A percentile compares a stretch with the other conserved stretches of the same genome.
Conservation (phyloP, 164 flowering plant species). For the Echeveria elegans region DNA sequence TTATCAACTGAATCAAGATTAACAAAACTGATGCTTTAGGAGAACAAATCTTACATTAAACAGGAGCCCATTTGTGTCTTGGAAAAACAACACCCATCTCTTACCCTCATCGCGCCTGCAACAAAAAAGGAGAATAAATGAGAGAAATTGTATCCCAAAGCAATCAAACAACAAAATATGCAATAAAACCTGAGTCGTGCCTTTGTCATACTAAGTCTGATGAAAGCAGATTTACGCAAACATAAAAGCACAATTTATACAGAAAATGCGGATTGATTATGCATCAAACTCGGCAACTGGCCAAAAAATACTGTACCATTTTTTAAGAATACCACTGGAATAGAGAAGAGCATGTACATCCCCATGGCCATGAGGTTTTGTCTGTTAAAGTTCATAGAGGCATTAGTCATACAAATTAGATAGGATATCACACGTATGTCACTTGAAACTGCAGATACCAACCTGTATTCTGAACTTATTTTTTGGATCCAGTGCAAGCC, state of each 20-base stretch:
- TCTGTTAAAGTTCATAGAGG: conserved; percentile 31
- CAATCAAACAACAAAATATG: background rate
- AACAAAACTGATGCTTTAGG: background rate
- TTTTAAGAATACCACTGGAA: conserved; percentile 71
- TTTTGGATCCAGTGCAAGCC: conserved; percentile 79
- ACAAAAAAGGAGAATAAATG: background rate
- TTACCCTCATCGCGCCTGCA: conserved; percentile 76
- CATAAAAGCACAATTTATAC: too few relatives aligned
- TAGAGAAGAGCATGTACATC: conserved; percentile 96
- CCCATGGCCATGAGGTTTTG: conserved; percentile 99
- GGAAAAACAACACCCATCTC: conserved; percentile 94
- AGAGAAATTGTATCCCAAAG: background rate
- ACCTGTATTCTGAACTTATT: conserved; percentile 89
- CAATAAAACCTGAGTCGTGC: background rate
- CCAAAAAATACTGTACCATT: conserved; percentile 40
- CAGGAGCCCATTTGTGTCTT: conserved; percentile 96
- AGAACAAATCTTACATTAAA: conserved; percentile 53
- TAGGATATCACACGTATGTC: background rate
- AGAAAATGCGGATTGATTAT: background rate
- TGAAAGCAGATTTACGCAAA: background rate
- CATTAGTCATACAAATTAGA: conserved; percentile 4
- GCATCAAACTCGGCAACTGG: conserved; percentile 1
- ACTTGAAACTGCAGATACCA: background rate
- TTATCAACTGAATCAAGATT: background rate
- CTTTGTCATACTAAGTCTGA: background rate